Evolutionary conservation across 805 yeast species (phyloP), one percentile per base, ranked within the genome.

Genomic region (Kazachstania martiniae): DNA sequence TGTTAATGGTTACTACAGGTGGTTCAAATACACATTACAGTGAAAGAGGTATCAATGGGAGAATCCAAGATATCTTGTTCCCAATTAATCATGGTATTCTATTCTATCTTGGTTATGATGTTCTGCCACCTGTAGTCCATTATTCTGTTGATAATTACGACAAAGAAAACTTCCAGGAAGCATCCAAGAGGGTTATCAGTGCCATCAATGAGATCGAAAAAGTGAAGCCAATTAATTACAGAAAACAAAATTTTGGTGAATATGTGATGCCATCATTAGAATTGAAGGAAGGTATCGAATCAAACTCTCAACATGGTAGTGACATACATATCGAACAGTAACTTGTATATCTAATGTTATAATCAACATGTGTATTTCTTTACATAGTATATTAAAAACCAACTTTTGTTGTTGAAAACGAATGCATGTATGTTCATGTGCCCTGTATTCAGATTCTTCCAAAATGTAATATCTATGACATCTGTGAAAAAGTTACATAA

Each of bases 51-150:
- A 34, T 51, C 18, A 39, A 31, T 25, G 56, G 56, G 8, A 32
- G 39, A 12, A 38, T 49, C 3, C 43, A 47, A 21, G 47, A 48
- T 21, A 2, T 50, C 3, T 33, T 47, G 21, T 51, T 44, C 32
- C 54, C 51, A 12, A 49, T 51, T 8, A 42, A 45, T 13, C 52
- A 46, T 29, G 48, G 48, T 16, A 40, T 47, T 5, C 31, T 51
- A 4, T 50, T 17, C 31, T 49, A 47, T 22, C 38, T 50, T 8
- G 54, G 56, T 14, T 48, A 38, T 25, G 23, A 21, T 10, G 47
- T 43, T 6, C 34, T 51, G 23, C 54, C 51, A 8, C 38, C 49
- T 4, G 37, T 43, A 8, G 32, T 36, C 22, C 32, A 29, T n/a
- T 46, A 34, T 23, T 24, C 34, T 10, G 24, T 42, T 5, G 37